phyloP scores from a whole-genome alignment of 2,329 filamentous ascomycete genomes.

The Cadophora sp. region DNA sequence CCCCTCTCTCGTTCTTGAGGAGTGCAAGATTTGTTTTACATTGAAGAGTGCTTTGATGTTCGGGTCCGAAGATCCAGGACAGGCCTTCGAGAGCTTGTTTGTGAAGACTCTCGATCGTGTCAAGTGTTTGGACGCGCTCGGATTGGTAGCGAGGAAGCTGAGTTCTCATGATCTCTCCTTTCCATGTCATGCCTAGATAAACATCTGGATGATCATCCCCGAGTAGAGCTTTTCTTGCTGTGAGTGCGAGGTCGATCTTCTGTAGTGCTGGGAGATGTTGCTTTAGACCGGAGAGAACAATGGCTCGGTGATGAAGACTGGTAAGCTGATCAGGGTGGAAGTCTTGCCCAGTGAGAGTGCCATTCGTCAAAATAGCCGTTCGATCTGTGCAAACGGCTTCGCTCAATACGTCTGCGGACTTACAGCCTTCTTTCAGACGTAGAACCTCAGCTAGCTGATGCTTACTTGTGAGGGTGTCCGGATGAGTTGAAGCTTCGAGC shows the following conservation, averaged over 20 bases:
- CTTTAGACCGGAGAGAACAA: constrained; percentile 37
- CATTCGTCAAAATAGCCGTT: constrained; percentile 36
- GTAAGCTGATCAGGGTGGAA: constrained; percentile 40
- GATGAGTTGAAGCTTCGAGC: constrained; percentile 35
- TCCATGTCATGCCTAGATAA: constrained; percentile 36
- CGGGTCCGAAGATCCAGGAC: constrained; percentile 35
- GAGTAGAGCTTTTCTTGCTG: constrained; percentile 30
- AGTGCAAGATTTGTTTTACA: constrained; percentile 35
- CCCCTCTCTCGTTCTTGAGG: constrained; percentile 34
- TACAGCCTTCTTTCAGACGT: constrained; percentile 34
- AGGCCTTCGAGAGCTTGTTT: constrained; percentile 34
- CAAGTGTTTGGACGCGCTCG: constrained; percentile 29
- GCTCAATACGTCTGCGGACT: constrained; percentile 36
- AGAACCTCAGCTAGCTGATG: constrained; percentile 37
- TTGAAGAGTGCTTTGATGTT: constrained; percentile 37
- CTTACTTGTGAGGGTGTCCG: constrained; percentile 39
- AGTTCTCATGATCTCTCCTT: constrained; percentile 38
- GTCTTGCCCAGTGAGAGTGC: constrained; percentile 33
- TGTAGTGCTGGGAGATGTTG: constrained; percentile 34
- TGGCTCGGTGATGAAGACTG: constrained; percentile 38
- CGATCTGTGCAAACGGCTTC: constrained; percentile 31
- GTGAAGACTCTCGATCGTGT: constrained; percentile 35
- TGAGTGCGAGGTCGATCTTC: constrained; percentile 34
- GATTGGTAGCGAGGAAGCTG: constrained; percentile 31
- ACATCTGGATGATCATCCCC: constrained; percentile 37